Base-by-base conservation (phyloP, 164 flowering plant genomes). In the Platanus orientalis region DNA sequence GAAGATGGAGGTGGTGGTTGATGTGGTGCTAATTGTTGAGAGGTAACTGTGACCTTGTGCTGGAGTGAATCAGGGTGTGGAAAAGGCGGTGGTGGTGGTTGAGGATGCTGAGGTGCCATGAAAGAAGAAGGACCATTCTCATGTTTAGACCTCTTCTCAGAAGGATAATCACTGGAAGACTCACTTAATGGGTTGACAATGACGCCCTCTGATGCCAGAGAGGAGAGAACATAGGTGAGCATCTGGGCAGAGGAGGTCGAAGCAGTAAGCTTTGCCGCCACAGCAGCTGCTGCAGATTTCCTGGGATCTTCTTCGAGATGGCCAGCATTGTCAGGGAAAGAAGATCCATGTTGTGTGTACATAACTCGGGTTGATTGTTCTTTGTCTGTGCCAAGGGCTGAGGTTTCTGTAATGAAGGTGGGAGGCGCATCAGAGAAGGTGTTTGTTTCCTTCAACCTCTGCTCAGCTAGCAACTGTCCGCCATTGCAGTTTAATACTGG, bases 171-270 rank as follows among this genome's bases (percentile, higher is more conserved):
- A 4, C 63, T 51, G 5, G 88, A 60, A 36, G 89, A 66, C 12
- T 83, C 87, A 59, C 71, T 75, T 7, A 63, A 25, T 36, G 81
- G 40, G 60, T 78, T 87, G 20, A 80, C 75, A 12, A 83, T 84
- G 54, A 79, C 81, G 4, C 91, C 89, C 68, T 87, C 97, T 20
- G 96, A 85, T 49, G 94, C 97, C 42, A 95, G 76, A 30, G 97
- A 89, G 19, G 97, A 88, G 36, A 89, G 84, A 58, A 89, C 96
- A 60, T 64, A 84, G n/a, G 92, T 79, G 36, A 95, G 90, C 97
- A 95, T 89, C 79, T 95, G 85, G 13, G 90, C 99, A 2, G 99
- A 95, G 32, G 97, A 84, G 14, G 96, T 79, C 7, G 99, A 91
- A 27, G 97, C 90, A 6, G 96, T 78, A 32, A 92, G 89, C 76